Evolutionary conservation across 2,329 filamentous ascomycete genomes (phyloP).

Genomic region (Onygenales sp.): DNA sequence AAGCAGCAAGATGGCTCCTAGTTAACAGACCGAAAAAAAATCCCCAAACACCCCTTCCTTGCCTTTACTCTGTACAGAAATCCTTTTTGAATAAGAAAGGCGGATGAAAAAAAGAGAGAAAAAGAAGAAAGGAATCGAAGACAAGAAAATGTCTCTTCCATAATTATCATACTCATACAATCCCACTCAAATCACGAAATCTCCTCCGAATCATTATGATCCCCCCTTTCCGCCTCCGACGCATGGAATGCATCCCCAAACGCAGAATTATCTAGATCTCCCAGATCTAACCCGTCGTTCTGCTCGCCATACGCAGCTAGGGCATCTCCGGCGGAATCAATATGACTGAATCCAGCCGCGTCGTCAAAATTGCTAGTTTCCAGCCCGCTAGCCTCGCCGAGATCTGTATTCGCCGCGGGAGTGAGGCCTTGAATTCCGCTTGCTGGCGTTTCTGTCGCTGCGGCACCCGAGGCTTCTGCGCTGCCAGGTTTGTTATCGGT

Average conservation of each 20-base stretch:
- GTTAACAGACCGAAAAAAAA: too few relatives aligned
- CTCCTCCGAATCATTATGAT: constrained; percentile 31
- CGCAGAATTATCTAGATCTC: constrained; percentile 66
- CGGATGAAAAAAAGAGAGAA: not conserved
- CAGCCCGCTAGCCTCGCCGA: constrained; percentile 20
- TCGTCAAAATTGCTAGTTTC: constrained; percentile 31
- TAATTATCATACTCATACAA: constrained; percentile 2
- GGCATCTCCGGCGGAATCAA: constrained; percentile 62
- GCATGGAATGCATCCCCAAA: constrained; percentile 75
- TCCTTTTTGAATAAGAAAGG: not conserved
- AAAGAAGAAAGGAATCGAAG: not conserved
- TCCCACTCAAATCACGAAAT: constrained; percentile 21
- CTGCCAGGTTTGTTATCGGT: constrained; percentile 2
- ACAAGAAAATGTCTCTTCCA: not conserved
- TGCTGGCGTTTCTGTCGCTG: constrained; percentile 17
- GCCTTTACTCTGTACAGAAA: not conserved
- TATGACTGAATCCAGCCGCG: constrained; percentile 38
- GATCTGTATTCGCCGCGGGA: constrained; percentile 13
- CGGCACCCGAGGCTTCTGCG: not conserved
- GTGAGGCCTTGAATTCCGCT: constrained; percentile 18
- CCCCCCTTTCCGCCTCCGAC: constrained; percentile 37
- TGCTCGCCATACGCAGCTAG: constrained; percentile 57
- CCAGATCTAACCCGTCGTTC: constrained; percentile 42
- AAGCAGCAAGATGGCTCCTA: too few relatives aligned
- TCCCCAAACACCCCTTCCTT: not conserved